Percentiles rank a stretch among this genome's conserved stretches.
Conservation (phyloP, 192 early-diverging fungal species). For the Entrophospora sp. region DNA sequence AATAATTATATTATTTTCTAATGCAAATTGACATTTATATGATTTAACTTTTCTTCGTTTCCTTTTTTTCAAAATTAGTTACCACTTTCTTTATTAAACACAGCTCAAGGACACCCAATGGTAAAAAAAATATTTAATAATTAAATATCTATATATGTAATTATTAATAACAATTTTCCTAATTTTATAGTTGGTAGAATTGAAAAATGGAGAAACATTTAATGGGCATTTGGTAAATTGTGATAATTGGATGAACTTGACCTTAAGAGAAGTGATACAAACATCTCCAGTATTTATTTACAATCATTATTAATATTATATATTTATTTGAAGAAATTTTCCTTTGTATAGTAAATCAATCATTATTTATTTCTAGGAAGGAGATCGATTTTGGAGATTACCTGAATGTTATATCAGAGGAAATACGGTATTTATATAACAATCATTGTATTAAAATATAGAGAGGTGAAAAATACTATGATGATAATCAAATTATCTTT, state of each 20-base stretch:
- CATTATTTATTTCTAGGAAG: conserved; percentile 47
- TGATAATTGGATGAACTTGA: conserved; percentile 98
- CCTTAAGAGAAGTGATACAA: conserved; percentile 87
- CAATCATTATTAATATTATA: not conserved
- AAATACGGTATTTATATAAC: conserved; percentile 54
- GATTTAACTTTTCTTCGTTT: not conserved
- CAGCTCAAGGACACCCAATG: conserved; percentile 80
- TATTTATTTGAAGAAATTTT: not conserved
- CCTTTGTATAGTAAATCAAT: not conserved
- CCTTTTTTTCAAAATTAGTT: conserved; percentile 43
- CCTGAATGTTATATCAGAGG: conserved; percentile 91
- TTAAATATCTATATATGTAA: not conserved
- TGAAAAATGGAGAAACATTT: conserved; percentile 97
- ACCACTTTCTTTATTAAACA: conserved; percentile 85
- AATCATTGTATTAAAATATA: too few species aligned
- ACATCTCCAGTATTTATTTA: conserved; percentile 64
- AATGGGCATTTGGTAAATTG: conserved; percentile 95
- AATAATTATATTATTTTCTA: too few species aligned
- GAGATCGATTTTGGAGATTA: conserved; percentile 88
- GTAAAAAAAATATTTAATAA: conserved; percentile 25
- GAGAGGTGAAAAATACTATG: too few species aligned
- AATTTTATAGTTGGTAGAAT: conserved; percentile 67
- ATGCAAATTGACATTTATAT: too few species aligned
- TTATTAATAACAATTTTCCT: not conserved
- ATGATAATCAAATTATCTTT: too few species aligned